Conservation (phyloP, 495 filamentous ascomycete genomes). For the Schizothecium vesticola region DNA sequence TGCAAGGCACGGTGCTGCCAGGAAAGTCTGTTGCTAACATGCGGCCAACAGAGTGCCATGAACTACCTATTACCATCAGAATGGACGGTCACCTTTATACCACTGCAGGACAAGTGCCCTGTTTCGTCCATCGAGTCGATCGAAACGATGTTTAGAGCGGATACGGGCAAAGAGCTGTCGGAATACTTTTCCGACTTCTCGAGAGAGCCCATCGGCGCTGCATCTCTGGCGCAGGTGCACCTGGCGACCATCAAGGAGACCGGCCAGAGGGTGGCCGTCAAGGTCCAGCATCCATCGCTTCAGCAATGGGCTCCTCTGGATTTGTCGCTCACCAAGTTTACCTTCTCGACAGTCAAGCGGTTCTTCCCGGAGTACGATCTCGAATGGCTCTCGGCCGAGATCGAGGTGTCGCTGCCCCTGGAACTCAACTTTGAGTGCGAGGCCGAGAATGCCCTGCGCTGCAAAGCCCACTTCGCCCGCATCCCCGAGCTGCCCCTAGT, state of each 20-base stretch:
- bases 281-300: slow-evolving; percentile 88
- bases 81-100: slow-evolving; percentile 95
- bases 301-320: slow-evolving; percentile 91
- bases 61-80: slow-evolving; percentile 89
- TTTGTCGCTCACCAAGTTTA: slow-evolving; percentile 77
- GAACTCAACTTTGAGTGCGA: slow-evolving; percentile 89
- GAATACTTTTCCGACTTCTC: slow-evolving; percentile 85
- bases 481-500: slow-evolving; percentile 70
- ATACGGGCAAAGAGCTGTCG: slow-evolving; percentile 73
- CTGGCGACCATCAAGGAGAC: slow-evolving; percentile 78
- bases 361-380: slow-evolving; percentile 98
- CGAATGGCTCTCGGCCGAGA: slow-evolving; percentile 90
- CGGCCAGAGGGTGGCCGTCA: slow-evolving; percentile 91
- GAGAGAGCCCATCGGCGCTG: slow-evolving; percentile 75
- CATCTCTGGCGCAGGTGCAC: slow-evolving; percentile 93
- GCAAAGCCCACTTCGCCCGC: slow-evolving; percentile 67
- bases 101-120: slow-evolving; percentile 92
- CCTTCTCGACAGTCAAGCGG: slow-evolving; percentile 79
- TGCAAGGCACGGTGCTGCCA: background rate
- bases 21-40: background rate
- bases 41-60: slow-evolving; percentile 65
- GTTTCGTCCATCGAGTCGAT: slow-evolving; percentile 89
- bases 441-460: slow-evolving; percentile 75
- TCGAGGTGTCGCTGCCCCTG: slow-evolving; percentile 82
- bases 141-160: slow-evolving; percentile 72